Evolutionary conservation across 1,139 yeast genomes (phyloP), one percentile per base, ranked within the genome.

Genomic region (Zygosaccharomyces pseudobailii): DNA sequence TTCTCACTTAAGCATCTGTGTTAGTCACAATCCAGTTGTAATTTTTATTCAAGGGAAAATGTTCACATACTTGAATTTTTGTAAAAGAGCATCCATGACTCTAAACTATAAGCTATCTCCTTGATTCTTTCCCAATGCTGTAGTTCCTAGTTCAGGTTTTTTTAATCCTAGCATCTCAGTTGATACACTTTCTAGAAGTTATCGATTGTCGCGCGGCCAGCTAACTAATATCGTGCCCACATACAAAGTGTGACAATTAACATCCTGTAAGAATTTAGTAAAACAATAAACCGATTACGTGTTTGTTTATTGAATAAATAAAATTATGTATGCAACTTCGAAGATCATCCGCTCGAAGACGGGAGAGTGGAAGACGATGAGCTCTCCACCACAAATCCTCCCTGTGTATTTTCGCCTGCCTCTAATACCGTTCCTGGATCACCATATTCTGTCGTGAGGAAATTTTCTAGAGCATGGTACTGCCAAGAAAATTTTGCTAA

Each of bases 401-500:
- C 19, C 1, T 20, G 19, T 8, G 40, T 10, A 28, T 20, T 31
- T 21, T 38, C 32, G 23, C 41, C 23, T 28, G 30, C 41, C 5
- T 28, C 41, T 19, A 47, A 33, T 5, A 34, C 45, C 25, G 39
- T 39, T 13, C 40, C 43, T 17, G 49, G 36, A 27, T 46, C 46
- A 17, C 48, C 47, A n/a, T 49, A 48, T 22, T 48, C 47, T n/a
- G 42, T 19, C 8, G 46, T 39, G 21, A 48, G 41, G 20, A 54
- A 51, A 20, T 51, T 54, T 30, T 52, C 52, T 34, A 61, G 41
- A 7, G 56, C 51, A 10, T 53, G 56, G 43, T 57, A 67, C 49
- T 70, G 71, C 73, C 73, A 70, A 3, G 71, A 56, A 3, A 56
- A 57, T 17, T 58, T 61, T 4, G 57, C 58, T 4, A 54, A 23